These are phyloP conservation scores for Metarhizium rileyi DNA, from an alignment of 2,329 filamentous ascomycete species.

Conservation along the genomic window DNA sequence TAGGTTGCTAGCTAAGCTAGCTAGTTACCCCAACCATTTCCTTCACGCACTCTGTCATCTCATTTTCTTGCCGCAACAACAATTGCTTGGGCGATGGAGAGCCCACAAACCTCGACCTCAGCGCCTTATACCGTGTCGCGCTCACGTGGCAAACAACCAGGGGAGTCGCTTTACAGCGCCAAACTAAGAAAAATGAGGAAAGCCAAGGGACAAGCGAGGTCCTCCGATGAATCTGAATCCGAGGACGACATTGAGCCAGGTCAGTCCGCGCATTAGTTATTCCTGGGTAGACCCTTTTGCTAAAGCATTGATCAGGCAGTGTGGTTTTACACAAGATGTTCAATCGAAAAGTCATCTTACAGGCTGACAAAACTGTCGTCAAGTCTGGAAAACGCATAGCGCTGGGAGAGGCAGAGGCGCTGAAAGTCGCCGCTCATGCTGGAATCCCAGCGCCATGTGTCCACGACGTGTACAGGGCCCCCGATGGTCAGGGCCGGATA, in stretches of 20 bases:
- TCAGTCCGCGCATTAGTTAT: slow-evolving; percentile 7
- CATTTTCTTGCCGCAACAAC: too few species aligned
- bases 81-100: too few species aligned
- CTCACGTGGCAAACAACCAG: slow-evolving; percentile 10
- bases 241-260: slow-evolving; percentile 16
- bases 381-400: slow-evolving; percentile 18
- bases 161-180: slow-evolving; percentile 9
- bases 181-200: slow-evolving; percentile 11
- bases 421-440: slow-evolving; percentile 11
- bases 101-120: too few species aligned
- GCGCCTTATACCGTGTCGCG: slow-evolving; percentile 9
- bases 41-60: too few species aligned
- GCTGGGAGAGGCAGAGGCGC: slow-evolving; percentile 16
- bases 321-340: slow-evolving; percentile 13
- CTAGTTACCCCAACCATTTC: too few species aligned
- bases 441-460: slow-evolving; percentile 15
- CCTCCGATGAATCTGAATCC: slow-evolving; percentile 15
- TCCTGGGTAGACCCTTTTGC: neutral
- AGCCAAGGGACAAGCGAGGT: slow-evolving; percentile 11
- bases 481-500: slow-evolving; percentile 13
- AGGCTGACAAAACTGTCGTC: slow-evolving; percentile 14
- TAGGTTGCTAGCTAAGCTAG: too few species aligned
- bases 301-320: slow-evolving; percentile 10
- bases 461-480: slow-evolving; percentile 7
- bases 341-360: slow-evolving; percentile 14